phyloP scores from a whole-genome alignment of 129 eudicot species.

The Flaveria brownii region DNA sequence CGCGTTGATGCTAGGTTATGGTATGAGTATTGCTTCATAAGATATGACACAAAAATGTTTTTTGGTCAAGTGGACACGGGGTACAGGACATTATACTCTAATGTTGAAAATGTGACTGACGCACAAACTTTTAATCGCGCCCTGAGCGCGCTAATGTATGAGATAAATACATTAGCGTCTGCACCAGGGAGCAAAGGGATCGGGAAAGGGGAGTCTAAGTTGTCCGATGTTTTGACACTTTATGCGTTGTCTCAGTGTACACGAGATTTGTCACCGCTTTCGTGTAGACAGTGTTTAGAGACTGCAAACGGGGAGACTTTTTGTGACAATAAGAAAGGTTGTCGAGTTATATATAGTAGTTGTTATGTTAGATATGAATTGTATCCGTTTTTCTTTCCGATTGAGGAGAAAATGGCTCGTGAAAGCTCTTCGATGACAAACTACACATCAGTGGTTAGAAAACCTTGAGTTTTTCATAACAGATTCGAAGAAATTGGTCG shows the following conservation, averaged over 20 bases:
- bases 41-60: constrained; percentile 52
- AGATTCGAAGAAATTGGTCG: neutral
- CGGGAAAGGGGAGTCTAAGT: constrained; percentile 51
- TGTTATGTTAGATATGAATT: constrained; percentile 52
- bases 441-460: constrained; percentile 22
- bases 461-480: constrained; percentile 19
- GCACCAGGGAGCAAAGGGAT: constrained; percentile 45
- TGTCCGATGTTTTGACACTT: constrained; percentile 38
- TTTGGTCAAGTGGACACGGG: constrained; percentile 65
- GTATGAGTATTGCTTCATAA: constrained; percentile 79
- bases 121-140: constrained; percentile 49
- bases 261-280: constrained; percentile 47
- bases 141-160: constrained; percentile 47
- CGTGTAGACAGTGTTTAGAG: constrained; percentile 66
- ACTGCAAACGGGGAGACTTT: constrained; percentile 39
- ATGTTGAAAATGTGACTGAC: constrained; percentile 59
- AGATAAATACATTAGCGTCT: constrained; percentile 42
- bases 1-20: constrained; percentile 73
- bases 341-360: constrained; percentile 62
- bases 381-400: constrained; percentile 64
- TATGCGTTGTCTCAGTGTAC: constrained; percentile 75
- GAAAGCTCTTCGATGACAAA: constrained; percentile 24
- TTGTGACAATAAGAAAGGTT: constrained; percentile 59
- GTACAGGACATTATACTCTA: constrained; percentile 35
- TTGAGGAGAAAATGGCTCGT: constrained; percentile 25